These are phyloP conservation scores for Podospora pseudocomata DNA, from an alignment of 495 filamentous ascomycete genomes.

Conservation along the genomic window DNA sequence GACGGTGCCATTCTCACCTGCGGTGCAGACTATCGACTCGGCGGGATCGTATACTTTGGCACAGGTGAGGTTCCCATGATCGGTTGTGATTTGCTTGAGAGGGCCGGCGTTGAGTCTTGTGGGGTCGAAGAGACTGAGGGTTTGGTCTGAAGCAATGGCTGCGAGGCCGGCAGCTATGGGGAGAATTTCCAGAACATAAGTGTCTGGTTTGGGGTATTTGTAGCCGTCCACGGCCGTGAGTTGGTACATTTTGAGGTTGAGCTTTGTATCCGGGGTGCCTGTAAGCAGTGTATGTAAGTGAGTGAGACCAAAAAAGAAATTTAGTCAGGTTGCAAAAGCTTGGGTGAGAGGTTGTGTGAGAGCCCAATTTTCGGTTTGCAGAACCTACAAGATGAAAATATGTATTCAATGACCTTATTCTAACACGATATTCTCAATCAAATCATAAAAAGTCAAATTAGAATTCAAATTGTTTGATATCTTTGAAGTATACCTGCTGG, in stretches of 20 bases:
- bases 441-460: neutral
- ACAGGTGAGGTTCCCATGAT: conserved; percentile 56
- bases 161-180: conserved; percentile 44
- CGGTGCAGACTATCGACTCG: conserved; percentile 49
- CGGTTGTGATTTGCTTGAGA: conserved; percentile 38
- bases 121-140: conserved; percentile 54
- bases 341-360: neutral
- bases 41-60: conserved; percentile 45
- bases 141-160: conserved; percentile 52
- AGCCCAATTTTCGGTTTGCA: neutral
- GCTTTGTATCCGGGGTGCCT: neutral
- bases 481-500: neutral
- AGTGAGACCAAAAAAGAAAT: neutral
- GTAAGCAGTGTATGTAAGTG: neutral
- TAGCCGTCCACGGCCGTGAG: conserved; percentile 42
- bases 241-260: conserved; percentile 40
- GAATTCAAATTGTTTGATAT: neutral
- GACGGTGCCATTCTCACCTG: conserved; percentile 60
- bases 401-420: too few species aligned
- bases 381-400: neutral
- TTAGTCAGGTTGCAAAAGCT: neutral
- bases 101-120: conserved; percentile 41
- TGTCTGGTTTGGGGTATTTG: conserved; percentile 40
- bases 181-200: conserved; percentile 53
- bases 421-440: neutral